phyloP scores from a whole-genome alignment of 495 filamentous ascomycete genomes.

The Penicillium silybi region DNA sequence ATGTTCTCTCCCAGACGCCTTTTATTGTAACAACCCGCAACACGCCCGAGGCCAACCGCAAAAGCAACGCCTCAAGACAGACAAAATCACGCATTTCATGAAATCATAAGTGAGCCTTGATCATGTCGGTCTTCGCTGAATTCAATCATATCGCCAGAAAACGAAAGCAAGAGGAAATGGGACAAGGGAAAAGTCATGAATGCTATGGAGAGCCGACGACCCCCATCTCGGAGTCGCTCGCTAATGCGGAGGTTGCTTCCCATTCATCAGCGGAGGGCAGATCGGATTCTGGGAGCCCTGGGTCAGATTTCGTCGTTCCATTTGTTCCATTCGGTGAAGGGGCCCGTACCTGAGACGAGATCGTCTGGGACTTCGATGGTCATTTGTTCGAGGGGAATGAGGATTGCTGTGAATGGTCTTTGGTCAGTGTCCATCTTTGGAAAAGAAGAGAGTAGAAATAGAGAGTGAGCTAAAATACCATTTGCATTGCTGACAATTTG shows the following conservation, averaged over 20 bases:
- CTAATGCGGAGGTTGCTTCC: constrained; percentile 42
- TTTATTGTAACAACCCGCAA: neutral
- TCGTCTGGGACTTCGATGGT: constrained; percentile 38
- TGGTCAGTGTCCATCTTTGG: neutral
- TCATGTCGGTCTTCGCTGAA: constrained; percentile 11
- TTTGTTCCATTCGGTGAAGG: neutral
- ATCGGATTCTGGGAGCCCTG: constrained; percentile 37
- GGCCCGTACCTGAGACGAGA: constrained; percentile 36
- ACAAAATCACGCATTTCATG: constrained; percentile 10
- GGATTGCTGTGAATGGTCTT: constrained; percentile 21
- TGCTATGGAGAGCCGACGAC: constrained; percentile 33
- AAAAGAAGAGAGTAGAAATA: neutral
- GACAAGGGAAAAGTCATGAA: neutral
- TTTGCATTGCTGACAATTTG: constrained; percentile 29
- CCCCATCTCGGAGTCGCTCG: constrained; percentile 42
- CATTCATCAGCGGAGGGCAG: constrained; percentile 41
- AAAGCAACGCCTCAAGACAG: constrained; percentile 1
- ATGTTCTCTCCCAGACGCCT: neutral
- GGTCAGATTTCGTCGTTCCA: constrained; percentile 7
- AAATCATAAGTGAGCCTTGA: constrained; percentile 15
- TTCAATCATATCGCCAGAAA: constrained; percentile 1
- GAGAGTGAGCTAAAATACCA: constrained; percentile 20
- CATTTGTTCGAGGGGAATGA: constrained; percentile 31
- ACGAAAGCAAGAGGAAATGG: neutral
- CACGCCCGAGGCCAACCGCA: neutral